Conservation (phyloP, 345 rosid species). For the Clarkia xantiana region DNA sequence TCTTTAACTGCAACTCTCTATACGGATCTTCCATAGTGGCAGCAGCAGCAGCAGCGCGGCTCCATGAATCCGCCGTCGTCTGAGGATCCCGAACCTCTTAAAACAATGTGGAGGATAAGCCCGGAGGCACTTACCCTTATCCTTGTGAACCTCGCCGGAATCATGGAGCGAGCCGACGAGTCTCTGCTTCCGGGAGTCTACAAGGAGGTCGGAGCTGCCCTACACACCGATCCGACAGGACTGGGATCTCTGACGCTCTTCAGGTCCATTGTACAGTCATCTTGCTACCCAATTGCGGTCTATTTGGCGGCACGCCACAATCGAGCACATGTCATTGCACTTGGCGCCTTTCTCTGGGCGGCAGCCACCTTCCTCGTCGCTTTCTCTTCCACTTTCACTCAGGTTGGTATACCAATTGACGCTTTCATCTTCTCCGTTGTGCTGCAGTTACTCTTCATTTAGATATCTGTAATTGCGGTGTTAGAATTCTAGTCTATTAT, state of each 20-base stretch:
- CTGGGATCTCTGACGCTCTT: constrained; percentile 63
- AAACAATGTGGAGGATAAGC: constrained; percentile 23
- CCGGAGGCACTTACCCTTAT: constrained; percentile 48
- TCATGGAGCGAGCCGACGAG: constrained; percentile 91
- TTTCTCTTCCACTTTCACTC: constrained; percentile 45
- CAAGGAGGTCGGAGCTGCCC: constrained; percentile 78
- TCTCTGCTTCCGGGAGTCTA: constrained; percentile 80
- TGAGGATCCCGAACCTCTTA: neutral
- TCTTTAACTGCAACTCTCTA: no score
- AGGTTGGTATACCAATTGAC: constrained; percentile 18
- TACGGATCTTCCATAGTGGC: neutral
- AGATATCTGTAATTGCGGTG: neutral
- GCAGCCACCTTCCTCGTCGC: constrained; percentile 69
- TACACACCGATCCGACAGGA: constrained; percentile 71
- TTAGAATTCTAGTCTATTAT: constrained; percentile 1
- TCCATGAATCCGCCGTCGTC: neutral
- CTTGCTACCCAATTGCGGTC: constrained; percentile 53
- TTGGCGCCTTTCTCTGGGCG: constrained; percentile 69
- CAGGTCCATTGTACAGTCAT: constrained; percentile 43
- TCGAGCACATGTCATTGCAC: constrained; percentile 53
- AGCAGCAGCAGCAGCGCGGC: neutral
- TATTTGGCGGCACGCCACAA: constrained; percentile 42
- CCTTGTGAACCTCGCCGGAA: constrained; percentile 74
- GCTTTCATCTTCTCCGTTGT: neutral
- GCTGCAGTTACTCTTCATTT: no score